A percentile compares a stretch with the other conserved stretches of the same genome.
Conservation (phyloP, 495 filamentous ascomycete species). For the Lophium mytilinum region DNA sequence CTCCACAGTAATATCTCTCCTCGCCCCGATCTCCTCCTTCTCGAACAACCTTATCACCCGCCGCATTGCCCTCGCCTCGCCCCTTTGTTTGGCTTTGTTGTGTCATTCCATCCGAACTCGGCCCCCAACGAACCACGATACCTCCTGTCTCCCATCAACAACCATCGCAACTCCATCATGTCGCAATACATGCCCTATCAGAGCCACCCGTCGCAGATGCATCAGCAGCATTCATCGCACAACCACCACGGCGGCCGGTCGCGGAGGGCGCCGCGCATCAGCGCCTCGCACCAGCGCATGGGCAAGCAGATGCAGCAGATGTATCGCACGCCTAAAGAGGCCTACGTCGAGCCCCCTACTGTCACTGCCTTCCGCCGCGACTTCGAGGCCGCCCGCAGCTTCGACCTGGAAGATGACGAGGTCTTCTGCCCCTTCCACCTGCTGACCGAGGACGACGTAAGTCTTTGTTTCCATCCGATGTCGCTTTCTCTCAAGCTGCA, state of each 20-base stretch:
- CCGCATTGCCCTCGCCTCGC: slow-evolving; percentile 9
- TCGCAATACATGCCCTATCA: slow-evolving; percentile 48
- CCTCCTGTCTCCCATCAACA: slow-evolving; percentile 3
- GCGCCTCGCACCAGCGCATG: slow-evolving; percentile 65
- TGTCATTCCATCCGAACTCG: slow-evolving; percentile 14
- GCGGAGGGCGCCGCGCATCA: slow-evolving; percentile 75
- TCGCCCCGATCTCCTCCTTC: too few species aligned
- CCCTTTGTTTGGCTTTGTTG: slow-evolving; percentile 34
- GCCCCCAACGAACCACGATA: not conserved
- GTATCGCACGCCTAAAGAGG: slow-evolving; percentile 71
- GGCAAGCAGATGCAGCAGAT: slow-evolving; percentile 69
- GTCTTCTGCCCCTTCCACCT: slow-evolving; percentile 86
- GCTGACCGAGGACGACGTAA: slow-evolving; percentile 92
- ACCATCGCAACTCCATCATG: slow-evolving; percentile 10
- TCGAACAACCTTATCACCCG: slow-evolving; percentile 11
- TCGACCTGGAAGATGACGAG: slow-evolving; percentile 94
- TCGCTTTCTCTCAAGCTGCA: not conserved
- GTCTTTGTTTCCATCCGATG: slow-evolving; percentile 36
- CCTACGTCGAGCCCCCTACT: slow-evolving; percentile 62
- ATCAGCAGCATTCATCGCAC: slow-evolving; percentile 38
- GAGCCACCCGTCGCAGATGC: slow-evolving; percentile 49
- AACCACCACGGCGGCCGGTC: slow-evolving; percentile 79
- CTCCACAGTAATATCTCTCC: not conserved
- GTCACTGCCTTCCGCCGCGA: slow-evolving; percentile 69
- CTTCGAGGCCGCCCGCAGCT: slow-evolving; percentile 88